Conservation (phyloP, 768 basidiomycete species). For the Mycena indigotica region DNA sequence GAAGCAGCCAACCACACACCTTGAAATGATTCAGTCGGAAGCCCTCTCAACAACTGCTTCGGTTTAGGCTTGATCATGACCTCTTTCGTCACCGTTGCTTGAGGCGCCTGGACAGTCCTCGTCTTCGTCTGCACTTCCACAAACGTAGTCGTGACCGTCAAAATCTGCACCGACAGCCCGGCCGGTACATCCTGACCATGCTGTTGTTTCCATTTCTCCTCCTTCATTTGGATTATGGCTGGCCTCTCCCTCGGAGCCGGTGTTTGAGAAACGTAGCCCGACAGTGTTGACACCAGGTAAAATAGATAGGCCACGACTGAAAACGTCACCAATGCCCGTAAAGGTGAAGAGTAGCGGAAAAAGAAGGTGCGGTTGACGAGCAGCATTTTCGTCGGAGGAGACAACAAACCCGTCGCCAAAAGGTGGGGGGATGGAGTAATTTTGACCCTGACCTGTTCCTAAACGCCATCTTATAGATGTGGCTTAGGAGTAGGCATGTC, state of each 20-base stretch:
- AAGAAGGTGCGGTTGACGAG: neutral
- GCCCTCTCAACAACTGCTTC: constrained; percentile 26
- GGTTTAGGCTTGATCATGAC: neutral
- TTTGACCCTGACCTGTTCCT: no score
- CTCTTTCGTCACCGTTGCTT: constrained; percentile 2
- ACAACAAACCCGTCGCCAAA: no score
- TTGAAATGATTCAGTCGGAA: constrained; percentile 43
- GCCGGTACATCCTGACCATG: no score
- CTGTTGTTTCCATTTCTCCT: neutral
- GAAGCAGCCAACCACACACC: constrained; percentile 23
- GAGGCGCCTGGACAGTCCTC: neutral
- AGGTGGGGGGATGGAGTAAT: no score
- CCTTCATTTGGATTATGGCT: neutral
- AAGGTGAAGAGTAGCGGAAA: neutral
- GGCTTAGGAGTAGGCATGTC: no score
- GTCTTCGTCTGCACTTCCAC: neutral
- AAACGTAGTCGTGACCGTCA: neutral
- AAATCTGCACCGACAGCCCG: neutral
- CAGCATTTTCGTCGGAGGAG: neutral
- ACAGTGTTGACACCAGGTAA: neutral
- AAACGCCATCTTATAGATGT: no score
- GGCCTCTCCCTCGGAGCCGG: neutral
- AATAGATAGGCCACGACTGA: neutral
- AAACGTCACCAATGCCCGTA: neutral
- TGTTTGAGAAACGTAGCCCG: neutral